Conservation (phyloP, 2,329 filamentous ascomycete genomes). For the Cladophialophora bantiana region DNA sequence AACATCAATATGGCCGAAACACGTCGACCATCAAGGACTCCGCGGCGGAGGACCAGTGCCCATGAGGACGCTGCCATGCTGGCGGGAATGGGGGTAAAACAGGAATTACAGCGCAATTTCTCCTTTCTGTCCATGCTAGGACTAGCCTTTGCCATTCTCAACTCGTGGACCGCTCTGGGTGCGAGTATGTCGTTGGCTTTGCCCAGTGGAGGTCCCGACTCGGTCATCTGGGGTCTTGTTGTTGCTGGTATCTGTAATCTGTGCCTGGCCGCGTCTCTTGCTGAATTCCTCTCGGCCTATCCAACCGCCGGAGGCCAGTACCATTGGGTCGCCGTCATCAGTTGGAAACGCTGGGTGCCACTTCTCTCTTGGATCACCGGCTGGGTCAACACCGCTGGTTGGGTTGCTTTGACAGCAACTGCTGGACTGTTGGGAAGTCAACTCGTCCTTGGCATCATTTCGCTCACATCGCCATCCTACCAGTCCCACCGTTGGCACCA, state of each 20-base stretch:
- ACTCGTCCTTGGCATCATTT: slow-evolving; percentile 70
- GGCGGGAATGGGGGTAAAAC: slow-evolving; percentile 64
- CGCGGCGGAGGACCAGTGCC: slow-evolving; percentile 29
- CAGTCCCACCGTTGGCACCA: slow-evolving; percentile 70
- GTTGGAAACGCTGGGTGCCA: slow-evolving; percentile 66
- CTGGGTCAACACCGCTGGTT: slow-evolving; percentile 55
- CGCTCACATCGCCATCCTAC: slow-evolving; percentile 66
- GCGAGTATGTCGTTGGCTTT: slow-evolving; percentile 67
- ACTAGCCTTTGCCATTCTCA: slow-evolving; percentile 68
- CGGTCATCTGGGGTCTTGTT: slow-evolving; percentile 73
- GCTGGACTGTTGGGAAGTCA: slow-evolving; percentile 72
- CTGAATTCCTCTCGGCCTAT: slow-evolving; percentile 68
- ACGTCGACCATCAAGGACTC: slow-evolving; percentile 24
- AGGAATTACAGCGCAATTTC: slow-evolving; percentile 66
- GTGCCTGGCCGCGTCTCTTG: slow-evolving; percentile 71
- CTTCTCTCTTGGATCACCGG: slow-evolving; percentile 71
- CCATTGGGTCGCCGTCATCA: slow-evolving; percentile 72
- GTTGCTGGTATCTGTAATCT: slow-evolving; percentile 72
- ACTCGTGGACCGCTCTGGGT: slow-evolving; percentile 68
- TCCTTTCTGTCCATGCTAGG: slow-evolving; percentile 66
- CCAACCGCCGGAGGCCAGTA: slow-evolving; percentile 65
- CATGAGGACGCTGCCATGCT: slow-evolving; percentile 58
- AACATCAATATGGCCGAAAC: slow-evolving; percentile 5
- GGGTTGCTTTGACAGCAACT: slow-evolving; percentile 68
- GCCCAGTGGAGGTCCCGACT: slow-evolving; percentile 72